Percentiles rank a stretch among this genome's conserved stretches.
Conservation (phyloP, 805 yeast genomes). For the Lipomyces yamadae region DNA sequence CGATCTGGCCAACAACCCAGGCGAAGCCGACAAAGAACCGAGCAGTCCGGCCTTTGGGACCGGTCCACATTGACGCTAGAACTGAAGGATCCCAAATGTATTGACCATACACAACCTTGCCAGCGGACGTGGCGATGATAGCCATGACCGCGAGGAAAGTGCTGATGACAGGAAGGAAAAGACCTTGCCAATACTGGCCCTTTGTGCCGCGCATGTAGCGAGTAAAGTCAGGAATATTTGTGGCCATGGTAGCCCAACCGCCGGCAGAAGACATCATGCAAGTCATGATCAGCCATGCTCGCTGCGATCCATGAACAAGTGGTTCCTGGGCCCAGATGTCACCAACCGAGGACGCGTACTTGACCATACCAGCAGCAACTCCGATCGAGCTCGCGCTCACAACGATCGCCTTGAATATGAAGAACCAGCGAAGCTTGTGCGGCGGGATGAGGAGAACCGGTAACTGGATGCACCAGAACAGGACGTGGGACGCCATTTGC, state of each 20-base stretch:
- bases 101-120: conserved; percentile 34
- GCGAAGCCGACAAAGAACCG: conserved; percentile 35
- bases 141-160: conserved; percentile 33
- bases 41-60: conserved; percentile 34
- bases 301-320: conserved; percentile 37
- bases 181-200: conserved; percentile 35
- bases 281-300: conserved; percentile 37
- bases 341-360: conserved; percentile 28
- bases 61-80: conserved; percentile 31
- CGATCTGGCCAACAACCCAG: conserved; percentile 37
- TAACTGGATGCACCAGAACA: conserved; percentile 36
- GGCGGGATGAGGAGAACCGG: conserved; percentile 36
- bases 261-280: conserved; percentile 41
- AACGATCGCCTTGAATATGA: conserved; percentile 34
- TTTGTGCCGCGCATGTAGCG: conserved; percentile 30
- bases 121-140: conserved; percentile 31
- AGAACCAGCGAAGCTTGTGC: conserved; percentile 38
- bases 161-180: conserved; percentile 35
- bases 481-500: conserved; percentile 30
- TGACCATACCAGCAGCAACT: conserved; percentile 37
- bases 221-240: conserved; percentile 39
- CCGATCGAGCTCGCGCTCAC: conserved; percentile 30
- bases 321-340: conserved; percentile 30
- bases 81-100: conserved; percentile 36
- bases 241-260: conserved; percentile 44